Base-by-base conservation (phyloP, 2,329 filamentous ascomycete species). In the Neodidymelliopsis sp. region DNA sequence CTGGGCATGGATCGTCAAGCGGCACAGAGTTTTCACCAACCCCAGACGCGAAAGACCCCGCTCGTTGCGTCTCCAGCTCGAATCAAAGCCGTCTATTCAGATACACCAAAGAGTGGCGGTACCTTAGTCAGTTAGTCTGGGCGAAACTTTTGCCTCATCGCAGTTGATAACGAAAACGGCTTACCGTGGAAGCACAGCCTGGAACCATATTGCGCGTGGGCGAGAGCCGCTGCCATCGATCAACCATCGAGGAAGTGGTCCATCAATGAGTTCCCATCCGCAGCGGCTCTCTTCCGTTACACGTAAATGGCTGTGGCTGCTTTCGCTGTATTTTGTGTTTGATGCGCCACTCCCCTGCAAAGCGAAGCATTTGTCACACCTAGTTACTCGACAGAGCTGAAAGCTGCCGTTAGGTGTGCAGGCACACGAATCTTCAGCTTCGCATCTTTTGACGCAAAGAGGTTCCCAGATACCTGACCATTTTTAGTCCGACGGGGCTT, bases 1-100 rank as follows among this genome's bases (percentile, higher is more conserved):
- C 60, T 63, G 60, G 60, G 60, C 62, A 60, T 56, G 55, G 60
- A 53, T 57, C 56, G 36, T 53, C 58, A 57, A 57, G 45, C 62
- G 61, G 60, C 49, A 63, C 57, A 67, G 64, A 67, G 57, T 62
- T 66, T 64, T 67, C 58, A 59, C 18, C 34, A 47, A 44, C 53
- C 55, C 55, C 37, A 35, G 53, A 49, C 55, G 30, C 45, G 36
- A 40, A n/a, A 53, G 38, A 59, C 57, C 61, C 63, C 61, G 60
- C 62, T 62, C 47, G 53, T 57, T 57, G 56, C 51, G 38, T 48
- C 41, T 47, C 7, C 44, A 49, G 40, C 29, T 48, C 57, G 48
- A 63, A 60, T 64, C 49, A 59, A 30, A 24, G 33, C 15, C 35
- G 11, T 23, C 6, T 10, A 10, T 20, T 42, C 18, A 10, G 15